These are phyloP conservation scores for Fomitopsis schrenkii DNA, from an alignment of 1,284 basidiomycete genomes.

Conservation along the genomic window DNA sequence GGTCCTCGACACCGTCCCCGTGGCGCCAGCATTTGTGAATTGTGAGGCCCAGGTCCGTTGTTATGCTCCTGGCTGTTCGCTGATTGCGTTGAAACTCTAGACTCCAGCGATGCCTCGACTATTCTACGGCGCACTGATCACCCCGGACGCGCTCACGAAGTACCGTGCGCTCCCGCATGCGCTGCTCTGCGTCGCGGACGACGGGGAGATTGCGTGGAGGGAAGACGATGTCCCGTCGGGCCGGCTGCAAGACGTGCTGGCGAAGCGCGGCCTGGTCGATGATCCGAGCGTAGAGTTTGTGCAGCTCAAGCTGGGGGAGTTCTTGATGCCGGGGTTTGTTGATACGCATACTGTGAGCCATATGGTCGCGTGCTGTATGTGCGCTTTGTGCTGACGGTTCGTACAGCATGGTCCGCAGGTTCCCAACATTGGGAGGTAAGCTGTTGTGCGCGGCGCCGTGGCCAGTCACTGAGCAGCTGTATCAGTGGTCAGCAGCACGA, in stretches of 20 bases:
- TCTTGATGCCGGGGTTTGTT: constrained; percentile 85
- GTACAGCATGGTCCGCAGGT: constrained; percentile 82
- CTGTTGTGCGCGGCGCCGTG: not conserved
- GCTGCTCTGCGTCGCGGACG: constrained; percentile 52
- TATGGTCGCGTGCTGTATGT: not conserved
- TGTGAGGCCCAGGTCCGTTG: not conserved
- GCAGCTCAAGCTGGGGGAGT: constrained; percentile 62
- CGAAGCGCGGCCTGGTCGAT: constrained; percentile 33
- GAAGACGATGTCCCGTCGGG: constrained; percentile 48
- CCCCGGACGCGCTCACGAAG: constrained; percentile 50
- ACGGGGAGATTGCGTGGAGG: constrained; percentile 69
- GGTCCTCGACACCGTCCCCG: too few species aligned
- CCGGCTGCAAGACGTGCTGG: constrained; percentile 40
- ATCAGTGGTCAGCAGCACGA: constrained; percentile 75
- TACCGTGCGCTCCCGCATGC: constrained; percentile 54
- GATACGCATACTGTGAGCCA: constrained; percentile 84
- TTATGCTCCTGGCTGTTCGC: too few species aligned
- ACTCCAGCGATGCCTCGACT: constrained; percentile 31
- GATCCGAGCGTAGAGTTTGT: constrained; percentile 35
- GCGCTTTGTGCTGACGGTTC: not conserved
- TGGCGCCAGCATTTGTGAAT: not conserved
- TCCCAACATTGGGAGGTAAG: constrained; percentile 77
- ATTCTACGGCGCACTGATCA: constrained; percentile 69
- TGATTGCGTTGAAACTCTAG: not conserved
- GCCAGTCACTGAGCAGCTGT: not conserved